These are phyloP conservation scores for Trichosporon inkin DNA, from an alignment of 1,284 basidiomycete species.

Conservation along the genomic window DNA sequence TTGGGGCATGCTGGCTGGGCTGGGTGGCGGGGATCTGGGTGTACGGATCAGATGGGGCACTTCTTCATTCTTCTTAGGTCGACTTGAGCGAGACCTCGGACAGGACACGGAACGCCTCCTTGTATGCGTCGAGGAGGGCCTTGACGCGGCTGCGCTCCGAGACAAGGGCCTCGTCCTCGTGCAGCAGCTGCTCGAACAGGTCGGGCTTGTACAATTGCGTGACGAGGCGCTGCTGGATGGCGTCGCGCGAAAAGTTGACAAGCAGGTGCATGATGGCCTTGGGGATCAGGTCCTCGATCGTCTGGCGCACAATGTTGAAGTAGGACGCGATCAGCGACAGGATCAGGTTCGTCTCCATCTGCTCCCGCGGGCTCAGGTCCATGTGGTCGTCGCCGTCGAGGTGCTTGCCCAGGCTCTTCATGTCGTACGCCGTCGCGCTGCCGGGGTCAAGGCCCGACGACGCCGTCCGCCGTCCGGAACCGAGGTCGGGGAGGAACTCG, in stretches of 20 bases:
- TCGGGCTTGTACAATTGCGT: conserved; percentile 90
- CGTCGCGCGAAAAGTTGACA: conserved; percentile 89
- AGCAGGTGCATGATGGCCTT: conserved; percentile 86
- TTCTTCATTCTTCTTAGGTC: conserved; percentile 19
- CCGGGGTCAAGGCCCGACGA: conserved; percentile 30
- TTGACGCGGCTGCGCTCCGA: conserved; percentile 91
- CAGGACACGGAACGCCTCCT: conserved; percentile 79
- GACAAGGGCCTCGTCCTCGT: conserved; percentile 93
- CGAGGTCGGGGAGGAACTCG: conserved; percentile 48
- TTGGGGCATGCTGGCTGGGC: background rate
- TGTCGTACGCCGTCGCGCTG: conserved; percentile 87
- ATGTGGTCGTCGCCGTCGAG: conserved; percentile 65
- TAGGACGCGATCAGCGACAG: conserved; percentile 91
- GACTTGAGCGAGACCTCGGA: conserved; percentile 50
- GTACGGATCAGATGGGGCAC: background rate
- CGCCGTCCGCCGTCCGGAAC: conserved; percentile 35
- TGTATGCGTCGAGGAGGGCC: conserved; percentile 91
- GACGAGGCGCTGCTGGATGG: conserved; percentile 93
- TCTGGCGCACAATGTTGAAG: conserved; percentile 92
- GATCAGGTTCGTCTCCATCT: conserved; percentile 94
- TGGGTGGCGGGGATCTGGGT: background rate
- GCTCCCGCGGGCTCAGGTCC: conserved; percentile 72
- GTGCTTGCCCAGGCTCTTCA: conserved; percentile 97
- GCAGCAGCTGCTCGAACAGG: conserved; percentile 82
- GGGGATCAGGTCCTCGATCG: conserved; percentile 93